A percentile compares a stretch with the other conserved stretches of the same genome.
Conservation (phyloP, 192 early-diverging fungal genomes). For the Spizellomyces punctatus region DNA sequence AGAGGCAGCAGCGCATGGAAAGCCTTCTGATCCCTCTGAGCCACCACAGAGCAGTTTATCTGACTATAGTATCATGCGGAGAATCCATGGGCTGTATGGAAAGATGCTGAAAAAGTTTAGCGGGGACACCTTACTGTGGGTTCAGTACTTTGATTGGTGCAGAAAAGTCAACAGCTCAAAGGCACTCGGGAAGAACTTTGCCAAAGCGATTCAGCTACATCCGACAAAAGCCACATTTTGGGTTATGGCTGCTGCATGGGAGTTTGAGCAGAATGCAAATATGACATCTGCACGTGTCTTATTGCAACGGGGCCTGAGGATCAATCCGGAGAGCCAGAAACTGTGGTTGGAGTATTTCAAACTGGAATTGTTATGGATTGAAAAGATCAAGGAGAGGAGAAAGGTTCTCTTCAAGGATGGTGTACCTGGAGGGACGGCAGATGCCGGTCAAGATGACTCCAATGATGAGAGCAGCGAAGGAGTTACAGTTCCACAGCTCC, state of each 20-base stretch:
- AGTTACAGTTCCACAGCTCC: conserved; percentile 16
- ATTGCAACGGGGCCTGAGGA: conserved; percentile 81
- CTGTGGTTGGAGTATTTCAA: conserved; percentile 95
- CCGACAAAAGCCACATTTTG: conserved; percentile 82
- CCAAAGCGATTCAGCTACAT: conserved; percentile 82
- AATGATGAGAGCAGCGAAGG: not conserved
- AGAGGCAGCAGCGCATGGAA: conserved; percentile 13
- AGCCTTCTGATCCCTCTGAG: not conserved
- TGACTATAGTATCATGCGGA: conserved; percentile 73
- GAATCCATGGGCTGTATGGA: conserved; percentile 81
- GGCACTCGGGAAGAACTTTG: conserved; percentile 75
- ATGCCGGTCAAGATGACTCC: conserved; percentile 38
- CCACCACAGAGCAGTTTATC: conserved; percentile 57
- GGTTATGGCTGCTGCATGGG: conserved; percentile 89
- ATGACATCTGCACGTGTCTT: conserved; percentile 80
- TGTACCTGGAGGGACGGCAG: conserved; percentile 37
- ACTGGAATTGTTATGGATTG: conserved; percentile 86
- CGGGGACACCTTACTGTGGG: conserved; percentile 82
- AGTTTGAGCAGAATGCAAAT: conserved; percentile 84
- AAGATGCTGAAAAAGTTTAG: conserved; percentile 76
- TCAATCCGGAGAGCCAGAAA: conserved; percentile 69
- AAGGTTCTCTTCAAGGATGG: conserved; percentile 68
- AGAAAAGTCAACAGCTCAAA: conserved; percentile 55
- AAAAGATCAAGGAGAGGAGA: conserved; percentile 81
- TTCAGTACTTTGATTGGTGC: conserved; percentile 89